A percentile compares a stretch with the other conserved stretches of the same genome.
These are phyloP conservation scores for Omphalea diandra DNA, from an alignment of 441 rosid genomes.

Conservation along the genomic window DNA sequence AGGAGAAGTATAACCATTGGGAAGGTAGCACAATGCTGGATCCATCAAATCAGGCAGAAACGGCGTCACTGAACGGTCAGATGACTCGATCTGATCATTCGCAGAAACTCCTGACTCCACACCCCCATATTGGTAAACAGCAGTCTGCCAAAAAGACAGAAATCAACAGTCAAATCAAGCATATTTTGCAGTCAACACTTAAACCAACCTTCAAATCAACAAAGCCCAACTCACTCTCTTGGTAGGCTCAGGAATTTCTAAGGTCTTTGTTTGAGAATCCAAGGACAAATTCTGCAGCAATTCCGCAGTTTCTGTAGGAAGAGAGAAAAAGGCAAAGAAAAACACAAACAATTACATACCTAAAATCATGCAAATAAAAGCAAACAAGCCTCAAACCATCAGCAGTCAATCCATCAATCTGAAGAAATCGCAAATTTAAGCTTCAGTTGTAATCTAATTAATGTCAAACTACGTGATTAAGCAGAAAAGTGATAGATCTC, in stretches of 20 bases:
- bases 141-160: constrained; percentile 34
- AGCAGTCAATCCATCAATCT: no score
- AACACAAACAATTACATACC: no score
- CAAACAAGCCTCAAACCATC: no score
- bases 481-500: neutral
- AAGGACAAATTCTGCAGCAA: constrained; percentile 76
- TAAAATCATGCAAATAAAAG: no score
- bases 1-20: constrained; percentile 46
- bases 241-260: constrained; percentile 73
- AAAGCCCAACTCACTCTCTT: constrained; percentile 51
- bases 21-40: constrained; percentile 54
- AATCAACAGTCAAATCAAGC: neutral
- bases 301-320: constrained; percentile 67
- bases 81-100: constrained; percentile 56
- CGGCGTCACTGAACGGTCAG: constrained; percentile 63
- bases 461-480: no score
- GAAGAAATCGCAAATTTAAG: no score
- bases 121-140: constrained; percentile 57
- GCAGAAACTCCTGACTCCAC: constrained; percentile 37
- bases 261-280: constrained; percentile 59
- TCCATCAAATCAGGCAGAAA: constrained; percentile 49
- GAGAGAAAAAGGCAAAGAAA: constrained; percentile 49
- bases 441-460: no score
- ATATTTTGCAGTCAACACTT: neutral
- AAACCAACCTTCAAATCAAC: neutral